These are phyloP conservation scores for Monosporozyma solicola DNA, from an alignment of 805 yeast species.

Conservation along the genomic window DNA sequence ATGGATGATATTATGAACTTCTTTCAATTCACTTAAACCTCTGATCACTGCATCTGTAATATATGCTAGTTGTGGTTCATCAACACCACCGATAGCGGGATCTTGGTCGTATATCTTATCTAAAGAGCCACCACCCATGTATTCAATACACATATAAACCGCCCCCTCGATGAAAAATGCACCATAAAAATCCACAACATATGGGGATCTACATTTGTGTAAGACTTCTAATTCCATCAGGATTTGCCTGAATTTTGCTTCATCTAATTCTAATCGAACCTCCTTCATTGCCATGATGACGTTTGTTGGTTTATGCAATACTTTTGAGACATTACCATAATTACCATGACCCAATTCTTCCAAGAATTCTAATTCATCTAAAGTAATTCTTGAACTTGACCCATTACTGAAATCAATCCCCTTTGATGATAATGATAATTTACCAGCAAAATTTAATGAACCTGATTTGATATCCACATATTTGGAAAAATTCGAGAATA, in stretches of 20 bases:
- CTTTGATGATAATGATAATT: conserved; percentile 81
- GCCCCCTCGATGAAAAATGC: conserved; percentile 97
- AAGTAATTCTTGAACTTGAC: conserved; percentile 72
- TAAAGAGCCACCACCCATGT: conserved; percentile 92
- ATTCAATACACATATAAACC: conserved; percentile 96
- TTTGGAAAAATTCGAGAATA: conserved; percentile 77
- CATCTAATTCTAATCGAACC: conserved; percentile 86
- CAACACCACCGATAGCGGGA: conserved; percentile 46
- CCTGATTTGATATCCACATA: conserved; percentile 91
- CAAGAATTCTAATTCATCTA: conserved; percentile 72
- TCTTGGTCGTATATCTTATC: conserved; percentile 67
- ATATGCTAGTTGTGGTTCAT: conserved; percentile 71
- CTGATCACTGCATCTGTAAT: conserved; percentile 70
- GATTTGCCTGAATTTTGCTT: conserved; percentile 86
- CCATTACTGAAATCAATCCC: conserved; percentile 91
- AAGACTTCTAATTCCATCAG: conserved; percentile 92
- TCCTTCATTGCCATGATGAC: conserved; percentile 97
- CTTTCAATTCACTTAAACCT: conserved; percentile 80
- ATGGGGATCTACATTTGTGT: conserved; percentile 84
- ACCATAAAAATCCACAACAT: conserved; percentile 92
- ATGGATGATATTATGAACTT: conserved; percentile 85
- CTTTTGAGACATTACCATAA: conserved; percentile 92
- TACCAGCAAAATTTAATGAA: conserved; percentile 83
- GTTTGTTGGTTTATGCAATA: conserved; percentile 84
- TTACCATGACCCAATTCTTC: conserved; percentile 94